Conservation (phyloP, 2,329 filamentous ascomycete species). For the Ascochyta fabae region DNA sequence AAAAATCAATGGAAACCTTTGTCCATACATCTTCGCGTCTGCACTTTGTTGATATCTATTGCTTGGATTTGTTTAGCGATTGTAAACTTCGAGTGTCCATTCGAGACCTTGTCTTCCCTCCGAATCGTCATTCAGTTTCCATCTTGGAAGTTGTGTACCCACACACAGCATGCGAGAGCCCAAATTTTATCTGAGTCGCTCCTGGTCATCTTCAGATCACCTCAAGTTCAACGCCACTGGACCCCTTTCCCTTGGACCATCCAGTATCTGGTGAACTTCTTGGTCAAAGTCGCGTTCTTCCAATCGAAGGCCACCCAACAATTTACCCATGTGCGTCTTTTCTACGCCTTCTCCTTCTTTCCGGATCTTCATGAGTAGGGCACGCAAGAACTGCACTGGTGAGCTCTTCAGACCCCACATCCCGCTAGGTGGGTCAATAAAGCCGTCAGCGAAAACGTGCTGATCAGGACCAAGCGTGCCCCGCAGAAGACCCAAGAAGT, state of each 20-base stretch:
- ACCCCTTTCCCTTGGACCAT: no score
- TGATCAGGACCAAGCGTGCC: slow-evolving; percentile 24
- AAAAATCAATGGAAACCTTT: not conserved
- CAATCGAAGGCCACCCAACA: slow-evolving; percentile 48
- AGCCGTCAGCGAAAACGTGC: slow-evolving; percentile 44
- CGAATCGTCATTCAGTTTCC: not conserved
- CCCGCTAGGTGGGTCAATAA: slow-evolving; percentile 39
- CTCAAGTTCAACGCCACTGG: not conserved
- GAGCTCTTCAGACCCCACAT: slow-evolving; percentile 47
- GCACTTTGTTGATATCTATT: not conserved
- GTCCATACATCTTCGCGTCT: not conserved
- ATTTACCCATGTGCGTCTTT: slow-evolving; percentile 55
- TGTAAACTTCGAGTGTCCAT: not conserved
- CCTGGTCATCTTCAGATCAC: not conserved
- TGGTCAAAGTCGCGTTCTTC: slow-evolving; percentile 39
- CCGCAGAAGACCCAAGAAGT: slow-evolving; percentile 59
- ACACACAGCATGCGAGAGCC: not conserved
- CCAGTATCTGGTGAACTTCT: not conserved
- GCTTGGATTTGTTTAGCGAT: no score
- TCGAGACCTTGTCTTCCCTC: no score
- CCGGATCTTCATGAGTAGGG: slow-evolving; percentile 41
- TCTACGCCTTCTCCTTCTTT: slow-evolving; percentile 48
- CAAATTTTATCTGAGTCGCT: not conserved
- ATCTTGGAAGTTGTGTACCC: not conserved
- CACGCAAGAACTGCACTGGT: slow-evolving; percentile 52